Base-by-base conservation (phyloP, 2,329 filamentous ascomycete genomes). In the Cladosporium sp. region DNA sequence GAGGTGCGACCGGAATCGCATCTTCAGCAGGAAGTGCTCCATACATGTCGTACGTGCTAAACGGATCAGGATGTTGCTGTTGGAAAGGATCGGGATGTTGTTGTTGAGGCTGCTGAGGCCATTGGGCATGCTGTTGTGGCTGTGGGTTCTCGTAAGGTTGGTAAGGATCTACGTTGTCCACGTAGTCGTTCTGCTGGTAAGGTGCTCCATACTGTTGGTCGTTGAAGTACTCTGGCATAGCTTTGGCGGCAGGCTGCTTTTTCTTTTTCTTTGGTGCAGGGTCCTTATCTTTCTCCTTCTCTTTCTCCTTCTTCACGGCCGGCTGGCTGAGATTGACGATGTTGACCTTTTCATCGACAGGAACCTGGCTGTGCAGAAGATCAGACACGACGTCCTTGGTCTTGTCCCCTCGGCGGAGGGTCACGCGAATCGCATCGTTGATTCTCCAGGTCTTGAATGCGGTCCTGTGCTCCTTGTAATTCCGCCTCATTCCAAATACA, bases 401-500 rank as follows among this genome's bases (percentile, higher is more conserved):
- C 21, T 51, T 48, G 25, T 64, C 62, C 11, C 57, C 36, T 30
- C 62, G 62, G 1, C 30, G 18, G 3, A 64, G 23, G 36, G 34
- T 64, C 6, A 64, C 53, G n/a, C 56, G 39, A 3, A 63, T 54
- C 16, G 49, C 18, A 13, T 46, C 28, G 49, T 63, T 63, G 60
- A 63, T 36, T n/a, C 32, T 43, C 16, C 18, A 30, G 28, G 32
- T 58, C 26, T 48, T 39, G 36, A 58, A 49, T 2, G 46, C 26
- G 28, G 16, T 39, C n/a, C 14, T 49, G 3, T 16, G 21, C 43
- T 64, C 62, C 16, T 53, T 23, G 62, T 49, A 36, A 2, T 58
- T 21, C 21, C 23, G 28, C 62, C 49, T 64, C 53, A 67, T 65
- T 26, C 67, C 63, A 3, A 66, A 56, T 3, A 70, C 51, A 3